Base-by-base conservation (phyloP, 805 yeast genomes). In the Yamadazyma nakazawae region DNA sequence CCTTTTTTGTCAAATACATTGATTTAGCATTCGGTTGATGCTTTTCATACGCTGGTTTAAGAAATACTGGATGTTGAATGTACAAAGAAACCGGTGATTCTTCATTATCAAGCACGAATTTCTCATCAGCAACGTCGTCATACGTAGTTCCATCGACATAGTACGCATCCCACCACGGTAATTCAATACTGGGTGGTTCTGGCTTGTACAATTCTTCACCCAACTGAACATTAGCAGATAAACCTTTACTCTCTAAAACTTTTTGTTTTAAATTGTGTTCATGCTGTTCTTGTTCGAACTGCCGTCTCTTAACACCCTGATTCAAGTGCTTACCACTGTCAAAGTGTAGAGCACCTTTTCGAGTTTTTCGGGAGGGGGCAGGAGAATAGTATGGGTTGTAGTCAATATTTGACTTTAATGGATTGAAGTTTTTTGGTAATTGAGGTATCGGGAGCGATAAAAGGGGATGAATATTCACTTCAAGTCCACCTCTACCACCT, bases 81-180 rank as follows among this genome's bases (percentile, higher is more conserved):
- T 83, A 88, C n/a, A 74, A 59, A 0, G 91, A 76, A 1, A 89
- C 78, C 0, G 86, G 84, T 19, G 70, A 65, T 0, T 55, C 54
- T 24, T 71, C 74, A 43, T 63, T 70, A 32, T 66, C 66, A 42
- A 70, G 68, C 11, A 68, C 63, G 0, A 66, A 42, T 2, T 52
- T 43, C 3, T 45, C 50, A 10, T 35, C 40, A 10, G 66, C 67
- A 5, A 62, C 57, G 34, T 68, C 57, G 1, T 60, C 60, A 53
- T 78, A 75, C 35, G 59, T 59, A 12, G 12, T 18, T 2, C 36
- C 46, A 34, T 61, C 61, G 2, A 85, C 54, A 40, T 80, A 78
- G 2, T 80, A 80, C 45, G 65, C 61, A 65, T 92, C 97, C 97
- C 97, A 92, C 96, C 97, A 89, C 62, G 90, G 97, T 1, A 82